Percentiles rank a stretch among this genome's conserved stretches.
Evolutionary conservation across 805 yeast genomes (phyloP).

Genomic region (Schizosaccharomyces pombe): DNA sequence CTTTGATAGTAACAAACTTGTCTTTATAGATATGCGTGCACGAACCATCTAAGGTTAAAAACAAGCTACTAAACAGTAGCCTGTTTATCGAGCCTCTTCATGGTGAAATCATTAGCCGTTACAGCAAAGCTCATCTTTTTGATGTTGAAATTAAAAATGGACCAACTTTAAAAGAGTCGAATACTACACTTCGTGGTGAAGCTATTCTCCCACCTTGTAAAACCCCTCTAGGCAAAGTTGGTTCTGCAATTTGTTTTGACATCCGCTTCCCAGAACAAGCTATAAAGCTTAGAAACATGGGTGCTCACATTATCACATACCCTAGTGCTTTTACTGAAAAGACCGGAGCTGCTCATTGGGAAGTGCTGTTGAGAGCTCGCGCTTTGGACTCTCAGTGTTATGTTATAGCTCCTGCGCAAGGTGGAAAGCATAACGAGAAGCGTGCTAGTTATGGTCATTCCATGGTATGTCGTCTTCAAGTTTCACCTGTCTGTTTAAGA

Average conservation of each 20-base stretch:
- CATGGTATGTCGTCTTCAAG: slow-evolving; percentile 14
- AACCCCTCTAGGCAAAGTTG: slow-evolving; percentile 40
- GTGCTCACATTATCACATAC: slow-evolving; percentile 60
- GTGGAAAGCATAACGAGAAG: slow-evolving; percentile 44
- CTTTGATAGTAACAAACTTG: no score
- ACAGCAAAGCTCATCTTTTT: slow-evolving; percentile 72
- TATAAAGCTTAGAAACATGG: slow-evolving; percentile 25
- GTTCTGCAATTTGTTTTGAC: slow-evolving; percentile 64
- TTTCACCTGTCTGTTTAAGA: background rate
- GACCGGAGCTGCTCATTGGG: slow-evolving; percentile 88
- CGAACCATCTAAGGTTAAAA: slow-evolving; percentile 32
- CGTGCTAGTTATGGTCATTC: slow-evolving; percentile 75
- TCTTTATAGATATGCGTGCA: slow-evolving; percentile 60
- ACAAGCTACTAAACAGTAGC: slow-evolving; percentile 25
- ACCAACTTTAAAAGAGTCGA: slow-evolving; percentile 54
- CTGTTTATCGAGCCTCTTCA: slow-evolving; percentile 37
- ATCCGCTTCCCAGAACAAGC: slow-evolving; percentile 69
- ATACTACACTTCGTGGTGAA: slow-evolving; percentile 29
- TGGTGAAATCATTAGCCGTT: slow-evolving; percentile 45
- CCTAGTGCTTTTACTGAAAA: slow-evolving; percentile 85
- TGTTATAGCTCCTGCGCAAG: slow-evolving; percentile 79
- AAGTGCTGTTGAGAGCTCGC: slow-evolving; percentile 48
- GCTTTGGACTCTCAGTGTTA: slow-evolving; percentile 81
- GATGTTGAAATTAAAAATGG: slow-evolving; percentile 72
- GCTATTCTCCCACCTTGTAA: slow-evolving; percentile 29